Evolutionary conservation across 768 basidiomycete species (phyloP).

Genomic region (Mycena galericulata): DNA sequence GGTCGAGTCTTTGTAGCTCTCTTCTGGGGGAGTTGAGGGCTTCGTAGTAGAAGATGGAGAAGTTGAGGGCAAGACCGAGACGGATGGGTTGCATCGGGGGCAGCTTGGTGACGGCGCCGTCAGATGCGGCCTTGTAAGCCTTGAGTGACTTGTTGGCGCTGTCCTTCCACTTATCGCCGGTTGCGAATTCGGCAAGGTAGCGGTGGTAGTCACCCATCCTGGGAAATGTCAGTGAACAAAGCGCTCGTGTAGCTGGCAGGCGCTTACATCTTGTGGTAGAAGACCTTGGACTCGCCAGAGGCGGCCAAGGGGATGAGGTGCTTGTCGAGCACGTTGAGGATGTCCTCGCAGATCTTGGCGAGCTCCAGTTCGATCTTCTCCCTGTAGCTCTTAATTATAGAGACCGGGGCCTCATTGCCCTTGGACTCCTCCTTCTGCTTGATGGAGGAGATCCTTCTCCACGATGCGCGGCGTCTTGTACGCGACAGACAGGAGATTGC

Average conservation of each 20-base stretch:
- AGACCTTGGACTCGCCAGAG: slow-evolving; percentile 95
- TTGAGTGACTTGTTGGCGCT: slow-evolving; percentile 97
- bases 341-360: slow-evolving; percentile 98
- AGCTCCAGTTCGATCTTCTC: slow-evolving; percentile 98
- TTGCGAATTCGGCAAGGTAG: slow-evolving; percentile 98
- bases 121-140: slow-evolving; percentile 97
- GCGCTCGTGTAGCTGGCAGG: neutral
- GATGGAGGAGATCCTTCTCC: slow-evolving; percentile 98
- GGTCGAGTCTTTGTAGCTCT: slow-evolving; percentile 99
- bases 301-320: slow-evolving; percentile 98
- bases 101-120: slow-evolving; percentile 91
- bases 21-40: slow-evolving; percentile 99
- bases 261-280: slow-evolving; percentile 98
- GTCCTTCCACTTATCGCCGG: slow-evolving; percentile 97
- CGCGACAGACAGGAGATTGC: slow-evolving; percentile 96
- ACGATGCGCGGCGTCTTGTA: slow-evolving; percentile 99
- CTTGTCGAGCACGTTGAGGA: slow-evolving; percentile 96
- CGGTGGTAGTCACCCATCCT: slow-evolving; percentile 99
- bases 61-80: slow-evolving; percentile 98
- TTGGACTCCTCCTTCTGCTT: slow-evolving; percentile 99
- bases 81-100: slow-evolving; percentile 68
- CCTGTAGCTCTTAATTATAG: slow-evolving; percentile 98
- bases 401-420: slow-evolving; percentile 95
- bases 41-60: slow-evolving; percentile 99
- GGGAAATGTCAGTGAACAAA: slow-evolving; percentile 38